Evolutionary conservation across 148 eudicot genomes (phyloP).

Genomic region (Heliosperma pusillum): DNA sequence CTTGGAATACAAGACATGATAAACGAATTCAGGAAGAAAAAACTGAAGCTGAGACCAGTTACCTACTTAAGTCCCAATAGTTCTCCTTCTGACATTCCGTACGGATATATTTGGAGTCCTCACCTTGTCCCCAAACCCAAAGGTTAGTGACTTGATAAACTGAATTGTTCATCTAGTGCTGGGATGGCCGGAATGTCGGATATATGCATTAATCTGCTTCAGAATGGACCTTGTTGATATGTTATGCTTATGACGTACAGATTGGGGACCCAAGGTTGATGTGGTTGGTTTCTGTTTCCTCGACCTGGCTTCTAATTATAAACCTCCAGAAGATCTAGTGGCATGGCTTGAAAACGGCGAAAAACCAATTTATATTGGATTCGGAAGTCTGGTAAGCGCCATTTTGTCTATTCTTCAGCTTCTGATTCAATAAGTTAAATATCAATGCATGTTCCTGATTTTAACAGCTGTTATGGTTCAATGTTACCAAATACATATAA

Average conservation of each 20-base stretch:
- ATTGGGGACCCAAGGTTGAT: slow-evolving; percentile 89
- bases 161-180: too few relatives aligned
- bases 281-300: slow-evolving; percentile 94
- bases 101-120: slow-evolving; percentile 91
- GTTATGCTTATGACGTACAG: slow-evolving; percentile 34
- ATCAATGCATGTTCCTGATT: too few relatives aligned
- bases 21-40: slow-evolving; percentile 82
- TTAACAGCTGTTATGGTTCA: too few relatives aligned
- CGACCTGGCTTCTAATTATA: slow-evolving; percentile 71
- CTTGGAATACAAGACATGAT: slow-evolving; percentile 82
- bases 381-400: slow-evolving; percentile 83
- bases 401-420: not conserved
- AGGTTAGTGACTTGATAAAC: slow-evolving; percentile 38
- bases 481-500: too few relatives aligned
- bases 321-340: slow-evolving; percentile 68
- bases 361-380: slow-evolving; percentile 80
- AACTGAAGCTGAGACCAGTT: slow-evolving; percentile 68
- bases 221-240: not conserved
- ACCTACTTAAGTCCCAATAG: slow-evolving; percentile 62
- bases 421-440: too few relatives aligned
- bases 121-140: slow-evolving; percentile 89
- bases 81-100: slow-evolving; percentile 58
- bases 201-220: too few relatives aligned
- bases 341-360: slow-evolving; percentile 64
- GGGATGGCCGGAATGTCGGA: too few relatives aligned